Evolutionary conservation across 2,329 filamentous ascomycete species (phyloP).

Genomic region (Beauveria rudraprayagi): DNA sequence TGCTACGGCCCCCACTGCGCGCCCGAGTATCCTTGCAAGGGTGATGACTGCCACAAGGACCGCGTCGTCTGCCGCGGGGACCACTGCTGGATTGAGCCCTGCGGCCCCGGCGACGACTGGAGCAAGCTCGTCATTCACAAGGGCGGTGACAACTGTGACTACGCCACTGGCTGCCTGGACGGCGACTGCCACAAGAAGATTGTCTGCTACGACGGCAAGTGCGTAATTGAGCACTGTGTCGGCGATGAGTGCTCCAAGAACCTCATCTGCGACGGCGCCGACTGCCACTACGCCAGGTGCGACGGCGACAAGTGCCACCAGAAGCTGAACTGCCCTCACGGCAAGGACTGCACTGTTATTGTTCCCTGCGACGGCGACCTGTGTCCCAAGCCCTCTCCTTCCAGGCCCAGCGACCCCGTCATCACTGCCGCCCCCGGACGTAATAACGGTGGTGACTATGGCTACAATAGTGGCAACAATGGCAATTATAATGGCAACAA

Average conservation of each 20-base stretch:
- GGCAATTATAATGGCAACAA: neutral
- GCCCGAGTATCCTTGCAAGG: conserved; percentile 20
- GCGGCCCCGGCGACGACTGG: conserved; percentile 20
- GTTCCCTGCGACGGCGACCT: conserved; percentile 15
- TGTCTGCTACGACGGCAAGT: conserved; percentile 25
- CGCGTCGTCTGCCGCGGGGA: conserved; percentile 26
- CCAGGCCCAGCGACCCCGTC: conserved; percentile 11
- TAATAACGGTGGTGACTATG: neutral
- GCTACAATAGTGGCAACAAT: neutral
- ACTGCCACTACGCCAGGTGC: conserved; percentile 25
- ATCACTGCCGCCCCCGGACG: conserved; percentile 10
- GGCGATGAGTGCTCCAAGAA: conserved; percentile 25
- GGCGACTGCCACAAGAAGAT: conserved; percentile 24
- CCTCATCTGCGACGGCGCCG: conserved; percentile 23
- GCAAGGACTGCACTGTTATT: conserved; percentile 19
- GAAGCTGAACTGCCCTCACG: conserved; percentile 20
- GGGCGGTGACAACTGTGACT: conserved; percentile 21
- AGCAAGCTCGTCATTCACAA: conserved; percentile 24
- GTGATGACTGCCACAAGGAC: conserved; percentile 20
- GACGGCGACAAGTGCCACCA: conserved; percentile 23
- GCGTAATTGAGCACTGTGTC: conserved; percentile 21
- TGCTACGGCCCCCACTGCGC: conserved; percentile 27
- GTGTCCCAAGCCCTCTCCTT: conserved; percentile 15
- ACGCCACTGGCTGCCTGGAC: conserved; percentile 16
- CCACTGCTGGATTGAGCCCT: conserved; percentile 20